phyloP scores from a whole-genome alignment of 345 rosid genomes.

The Toxicodendron radicans region DNA sequence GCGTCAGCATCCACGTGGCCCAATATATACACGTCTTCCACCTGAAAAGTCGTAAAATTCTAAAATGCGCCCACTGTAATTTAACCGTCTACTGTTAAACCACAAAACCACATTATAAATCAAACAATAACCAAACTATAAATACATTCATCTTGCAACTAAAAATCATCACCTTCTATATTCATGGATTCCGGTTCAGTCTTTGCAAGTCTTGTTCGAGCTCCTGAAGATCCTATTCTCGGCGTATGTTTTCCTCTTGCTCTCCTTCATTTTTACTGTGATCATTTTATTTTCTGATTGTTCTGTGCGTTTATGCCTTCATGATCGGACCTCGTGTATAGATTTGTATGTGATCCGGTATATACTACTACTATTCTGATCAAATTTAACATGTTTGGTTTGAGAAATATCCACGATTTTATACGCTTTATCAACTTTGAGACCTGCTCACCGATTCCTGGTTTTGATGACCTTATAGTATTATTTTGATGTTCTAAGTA shows the following conservation, averaged over 20 bases:
- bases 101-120: neutral
- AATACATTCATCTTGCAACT: neutral
- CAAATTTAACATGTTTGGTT: conserved; percentile 8
- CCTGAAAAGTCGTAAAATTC: neutral
- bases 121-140: neutral
- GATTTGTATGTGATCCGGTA: neutral
- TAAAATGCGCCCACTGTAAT: conserved; percentile 26
- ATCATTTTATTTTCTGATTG: neutral
- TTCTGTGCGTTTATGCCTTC: neutral
- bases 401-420: neutral
- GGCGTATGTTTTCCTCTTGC: conserved; percentile 37
- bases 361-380: conserved; percentile 10
- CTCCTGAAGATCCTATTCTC: conserved; percentile 72
- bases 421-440: neutral
- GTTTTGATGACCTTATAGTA: neutral
- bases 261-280: neutral
- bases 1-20: conserved; percentile 4
- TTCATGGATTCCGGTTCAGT: conserved; percentile 46
- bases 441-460: neutral
- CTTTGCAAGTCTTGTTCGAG: conserved; percentile 43
- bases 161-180: neutral
- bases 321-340: neutral
- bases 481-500: neutral
- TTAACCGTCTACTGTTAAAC: conserved; percentile 12
- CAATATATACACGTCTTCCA: neutral